phyloP scores from a whole-genome alignment of 2,329 filamentous ascomycete genomes.

The Nemania sp. region DNA sequence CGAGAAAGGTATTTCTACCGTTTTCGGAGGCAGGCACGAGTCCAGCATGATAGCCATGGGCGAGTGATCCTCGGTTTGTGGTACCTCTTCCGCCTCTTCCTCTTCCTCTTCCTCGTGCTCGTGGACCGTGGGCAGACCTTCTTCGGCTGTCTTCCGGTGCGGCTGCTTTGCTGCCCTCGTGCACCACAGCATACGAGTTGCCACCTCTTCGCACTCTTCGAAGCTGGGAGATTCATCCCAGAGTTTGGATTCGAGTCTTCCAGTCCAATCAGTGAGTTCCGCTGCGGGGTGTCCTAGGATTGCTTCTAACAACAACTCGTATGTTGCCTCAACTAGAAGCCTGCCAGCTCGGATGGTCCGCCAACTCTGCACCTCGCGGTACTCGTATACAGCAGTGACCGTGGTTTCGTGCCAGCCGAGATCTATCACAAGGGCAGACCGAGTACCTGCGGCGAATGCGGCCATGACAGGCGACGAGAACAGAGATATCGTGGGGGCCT shows the following conservation, averaged over 20 bases:
- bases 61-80: slow-evolving; percentile 40
- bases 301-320: slow-evolving; percentile 60
- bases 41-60: slow-evolving; percentile 50
- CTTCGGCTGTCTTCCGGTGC: slow-evolving; percentile 35
- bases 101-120: slow-evolving; percentile 62
- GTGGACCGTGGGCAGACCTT: slow-evolving; percentile 54
- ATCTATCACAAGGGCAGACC: slow-evolving; percentile 85
- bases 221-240: slow-evolving; percentile 59
- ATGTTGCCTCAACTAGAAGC: slow-evolving; percentile 69
- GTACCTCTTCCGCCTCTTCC: slow-evolving; percentile 36
- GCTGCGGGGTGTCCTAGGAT: slow-evolving; percentile 34
- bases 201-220: slow-evolving; percentile 79
- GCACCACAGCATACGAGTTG: slow-evolving; percentile 80
- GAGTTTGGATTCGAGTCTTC: slow-evolving; percentile 35
- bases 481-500: slow-evolving; percentile 78
- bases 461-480: slow-evolving; percentile 76
- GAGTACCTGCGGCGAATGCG: slow-evolving; percentile 76
- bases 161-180: slow-evolving; percentile 44
- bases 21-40: slow-evolving; percentile 54
- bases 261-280: slow-evolving; percentile 31
- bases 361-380: slow-evolving; percentile 73
- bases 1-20: slow-evolving; percentile 68
- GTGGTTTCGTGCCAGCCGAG: slow-evolving; percentile 91
- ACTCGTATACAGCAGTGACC: slow-evolving; percentile 87
- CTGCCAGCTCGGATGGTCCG: slow-evolving; percentile 77